Evolutionary conservation across 345 rosid species (phyloP).

Genomic region (Iberis pinnata): DNA sequence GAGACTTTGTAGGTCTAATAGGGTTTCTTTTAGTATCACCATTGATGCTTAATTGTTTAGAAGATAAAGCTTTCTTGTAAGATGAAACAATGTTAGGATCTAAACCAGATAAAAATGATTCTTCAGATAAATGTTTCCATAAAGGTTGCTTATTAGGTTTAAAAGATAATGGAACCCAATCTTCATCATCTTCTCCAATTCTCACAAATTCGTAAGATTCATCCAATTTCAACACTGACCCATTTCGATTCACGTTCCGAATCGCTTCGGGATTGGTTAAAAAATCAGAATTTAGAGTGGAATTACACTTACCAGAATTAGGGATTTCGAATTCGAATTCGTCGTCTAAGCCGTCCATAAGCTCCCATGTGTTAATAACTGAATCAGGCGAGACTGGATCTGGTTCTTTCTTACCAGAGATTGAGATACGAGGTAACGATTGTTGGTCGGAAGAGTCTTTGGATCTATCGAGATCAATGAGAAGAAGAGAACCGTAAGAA

Average conservation of each 20-base stretch:
- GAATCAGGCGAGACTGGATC: slow-evolving; percentile 59
- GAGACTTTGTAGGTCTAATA: slow-evolving; percentile 12
- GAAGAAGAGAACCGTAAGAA: slow-evolving; percentile 73
- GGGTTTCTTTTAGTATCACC: slow-evolving; percentile 7
- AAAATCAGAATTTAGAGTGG: neutral
- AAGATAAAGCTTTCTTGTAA: slow-evolving; percentile 60
- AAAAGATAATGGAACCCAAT: slow-evolving; percentile 29
- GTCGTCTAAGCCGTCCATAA: slow-evolving; percentile 88
- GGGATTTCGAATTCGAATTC: slow-evolving; percentile 35
- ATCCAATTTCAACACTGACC: slow-evolving; percentile 30
- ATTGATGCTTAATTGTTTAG: slow-evolving; percentile 41
- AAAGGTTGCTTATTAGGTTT: slow-evolving; percentile 43
- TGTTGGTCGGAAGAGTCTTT: slow-evolving; percentile 24
- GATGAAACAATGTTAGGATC: slow-evolving; percentile 59
- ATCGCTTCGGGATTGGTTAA: slow-evolving; percentile 25
- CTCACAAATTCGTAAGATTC: slow-evolving; percentile 27
- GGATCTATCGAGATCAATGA: slow-evolving; percentile 32
- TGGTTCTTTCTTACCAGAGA: slow-evolving; percentile 20
- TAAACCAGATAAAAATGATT: slow-evolving; percentile 52
- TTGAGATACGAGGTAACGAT: slow-evolving; percentile 22
- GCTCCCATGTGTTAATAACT: slow-evolving; percentile 92
- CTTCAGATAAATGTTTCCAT: slow-evolving; percentile 74
- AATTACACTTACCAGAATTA: slow-evolving; percentile 26
- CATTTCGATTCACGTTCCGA: slow-evolving; percentile 23
- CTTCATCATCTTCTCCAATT: slow-evolving; percentile 22